These are phyloP conservation scores for Monosporascus sp. DNA, from an alignment of 2,329 filamentous ascomycete species.

Conservation along the genomic window DNA sequence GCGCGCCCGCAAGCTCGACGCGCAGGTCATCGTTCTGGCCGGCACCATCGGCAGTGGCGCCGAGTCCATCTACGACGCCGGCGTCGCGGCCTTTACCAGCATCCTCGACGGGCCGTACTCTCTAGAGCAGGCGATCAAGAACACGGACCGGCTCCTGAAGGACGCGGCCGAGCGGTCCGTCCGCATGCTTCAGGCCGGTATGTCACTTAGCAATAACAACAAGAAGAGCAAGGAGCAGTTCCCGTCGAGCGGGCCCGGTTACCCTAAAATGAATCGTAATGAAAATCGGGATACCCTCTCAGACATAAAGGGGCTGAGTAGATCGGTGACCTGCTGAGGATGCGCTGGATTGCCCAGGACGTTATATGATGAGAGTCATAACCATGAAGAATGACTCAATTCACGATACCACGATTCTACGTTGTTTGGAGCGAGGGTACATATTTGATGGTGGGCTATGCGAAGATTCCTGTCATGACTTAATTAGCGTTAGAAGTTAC, in stretches of 20 bases:
- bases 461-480: too few species aligned
- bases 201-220: neutral
- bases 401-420: too few species aligned
- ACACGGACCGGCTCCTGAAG: slow-evolving; percentile 19
- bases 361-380: too few species aligned
- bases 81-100: slow-evolving; percentile 28
- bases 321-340: too few species aligned
- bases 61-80: slow-evolving; percentile 26
- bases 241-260: neutral
- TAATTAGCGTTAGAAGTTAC: too few species aligned
- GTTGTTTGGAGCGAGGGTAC: too few species aligned
- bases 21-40: slow-evolving; percentile 38
- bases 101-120: slow-evolving; percentile 24
- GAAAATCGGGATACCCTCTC: too few species aligned
- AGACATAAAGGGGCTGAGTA: too few species aligned
- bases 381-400: too few species aligned
- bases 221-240: neutral
- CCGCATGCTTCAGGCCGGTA: slow-evolving; percentile 13
- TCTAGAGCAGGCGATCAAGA: slow-evolving; percentile 22
- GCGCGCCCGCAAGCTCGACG: slow-evolving; percentile 37
- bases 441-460: too few species aligned
- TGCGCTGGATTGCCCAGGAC: too few species aligned
- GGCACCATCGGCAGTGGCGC: slow-evolving; percentile 30
- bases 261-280: too few species aligned
- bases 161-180: slow-evolving; percentile 26